Evolutionary conservation across 495 filamentous ascomycete species (phyloP).

Genomic region (Parachaetomium inaequale): DNA sequence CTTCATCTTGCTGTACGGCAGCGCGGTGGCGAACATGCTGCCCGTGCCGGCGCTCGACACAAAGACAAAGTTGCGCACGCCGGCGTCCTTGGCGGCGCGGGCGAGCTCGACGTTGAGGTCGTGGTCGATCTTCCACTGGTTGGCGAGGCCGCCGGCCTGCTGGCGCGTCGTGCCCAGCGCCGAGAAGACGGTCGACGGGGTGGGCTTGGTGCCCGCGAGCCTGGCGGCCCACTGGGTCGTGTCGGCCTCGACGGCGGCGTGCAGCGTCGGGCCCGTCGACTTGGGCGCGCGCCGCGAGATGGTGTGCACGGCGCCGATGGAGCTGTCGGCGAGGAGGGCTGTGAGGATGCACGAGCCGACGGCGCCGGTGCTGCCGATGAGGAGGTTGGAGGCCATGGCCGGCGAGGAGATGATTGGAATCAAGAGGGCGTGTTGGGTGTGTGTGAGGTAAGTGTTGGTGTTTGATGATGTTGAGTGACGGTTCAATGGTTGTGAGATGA

Average conservation of each 20-base stretch:
- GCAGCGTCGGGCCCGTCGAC: constrained; percentile 47
- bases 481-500: not conserved
- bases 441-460: not conserved
- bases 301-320: constrained; percentile 49
- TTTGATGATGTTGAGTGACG: not conserved
- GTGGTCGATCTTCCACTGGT: constrained; percentile 74
- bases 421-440: not conserved
- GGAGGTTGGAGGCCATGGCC: constrained; percentile 39
- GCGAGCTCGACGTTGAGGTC: constrained; percentile 70
- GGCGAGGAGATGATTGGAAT: not conserved
- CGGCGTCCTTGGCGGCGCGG: constrained; percentile 59
- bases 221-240: constrained; percentile 53
- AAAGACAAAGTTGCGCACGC: constrained; percentile 64
- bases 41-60: constrained; percentile 55
- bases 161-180: constrained; percentile 64
- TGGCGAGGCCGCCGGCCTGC: constrained; percentile 63
- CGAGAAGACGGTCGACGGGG: constrained; percentile 60
- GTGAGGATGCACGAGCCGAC: constrained; percentile 56
- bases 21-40: constrained; percentile 28
- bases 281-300: constrained; percentile 55
- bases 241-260: constrained; percentile 46
- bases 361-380: constrained; percentile 57
- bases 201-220: constrained; percentile 51
- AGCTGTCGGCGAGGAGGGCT: constrained; percentile 47
- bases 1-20: constrained; percentile 72